A percentile compares a stretch with the other conserved stretches of the same genome.
These are phyloP conservation scores for Coemansia sp. DNA, from an alignment of 192 early-diverging fungal genomes.

Conservation along the genomic window DNA sequence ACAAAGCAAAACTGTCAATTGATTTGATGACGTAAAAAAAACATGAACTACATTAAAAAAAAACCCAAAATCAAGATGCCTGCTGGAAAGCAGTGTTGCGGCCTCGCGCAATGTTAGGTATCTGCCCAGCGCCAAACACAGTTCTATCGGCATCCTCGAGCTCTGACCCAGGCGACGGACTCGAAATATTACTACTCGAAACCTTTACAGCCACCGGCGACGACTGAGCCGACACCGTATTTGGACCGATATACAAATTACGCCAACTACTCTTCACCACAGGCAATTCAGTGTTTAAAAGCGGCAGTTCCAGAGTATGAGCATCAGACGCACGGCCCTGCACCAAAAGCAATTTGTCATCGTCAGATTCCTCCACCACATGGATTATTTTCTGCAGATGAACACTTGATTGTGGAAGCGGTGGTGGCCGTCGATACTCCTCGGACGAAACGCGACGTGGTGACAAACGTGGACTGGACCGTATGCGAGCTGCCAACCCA, in stretches of 20 bases:
- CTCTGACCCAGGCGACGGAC: constrained; percentile 16
- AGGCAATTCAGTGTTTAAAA: neutral
- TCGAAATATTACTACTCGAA: constrained; percentile 21
- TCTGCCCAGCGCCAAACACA: constrained; percentile 33
- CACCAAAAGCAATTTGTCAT: neutral
- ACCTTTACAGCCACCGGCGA: constrained; percentile 20
- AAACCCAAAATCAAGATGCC: neutral
- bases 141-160: neutral
- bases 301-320: neutral
- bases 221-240: constrained; percentile 39
- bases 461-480: constrained; percentile 26
- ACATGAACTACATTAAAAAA: too few species aligned
- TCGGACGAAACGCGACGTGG: neutral
- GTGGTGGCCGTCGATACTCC: constrained; percentile 5
- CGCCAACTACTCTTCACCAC: neutral
- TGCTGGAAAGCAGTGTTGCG: constrained; percentile 23
- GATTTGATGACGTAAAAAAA: too few species aligned
- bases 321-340: neutral
- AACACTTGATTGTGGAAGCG: neutral
- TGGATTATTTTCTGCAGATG: neutral
- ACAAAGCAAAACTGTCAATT: too few species aligned
- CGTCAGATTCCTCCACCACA: neutral
- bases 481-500: constrained; percentile 22
- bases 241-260: constrained; percentile 34
- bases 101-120: constrained; percentile 27